phyloP scores from a whole-genome alignment of 805 yeast genomes.

The Clavispora fructus region DNA sequence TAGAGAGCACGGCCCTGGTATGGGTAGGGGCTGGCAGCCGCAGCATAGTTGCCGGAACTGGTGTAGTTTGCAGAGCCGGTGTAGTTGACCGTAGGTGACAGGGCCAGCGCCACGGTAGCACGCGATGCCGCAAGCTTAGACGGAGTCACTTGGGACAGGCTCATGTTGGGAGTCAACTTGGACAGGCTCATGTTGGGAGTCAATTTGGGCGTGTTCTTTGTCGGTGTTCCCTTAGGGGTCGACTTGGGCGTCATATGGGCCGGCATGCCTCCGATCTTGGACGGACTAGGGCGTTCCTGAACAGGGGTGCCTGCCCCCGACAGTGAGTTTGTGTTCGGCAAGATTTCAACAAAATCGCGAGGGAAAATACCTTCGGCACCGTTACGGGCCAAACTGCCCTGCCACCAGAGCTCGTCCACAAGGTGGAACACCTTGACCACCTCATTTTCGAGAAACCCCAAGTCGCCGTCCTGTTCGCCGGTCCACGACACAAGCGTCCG shows the following conservation, averaged over 20 bases:
- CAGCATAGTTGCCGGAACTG: not conserved
- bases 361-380: conserved; percentile 85
- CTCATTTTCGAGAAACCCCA: conserved; percentile 94
- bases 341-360: conserved; percentile 67
- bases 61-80: conserved; percentile 3
- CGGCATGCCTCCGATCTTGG: not conserved
- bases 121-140: not conserved
- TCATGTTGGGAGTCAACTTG: not conserved
- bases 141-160: not conserved
- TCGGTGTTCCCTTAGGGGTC: not conserved
- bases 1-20: conserved; percentile 5
- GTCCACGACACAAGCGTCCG: conserved; percentile 90
- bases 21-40: conserved; percentile 2
- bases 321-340: conserved; percentile 13
- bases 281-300: not conserved
- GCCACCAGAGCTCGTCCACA: conserved; percentile 92
- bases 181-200: not conserved
- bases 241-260: not conserved
- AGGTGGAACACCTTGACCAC: conserved; percentile 73
- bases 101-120: not conserved
- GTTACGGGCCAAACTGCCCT: conserved; percentile 74
- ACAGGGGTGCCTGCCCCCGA: not conserved
- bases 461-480: conserved; percentile 81
- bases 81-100: conserved; percentile 2
- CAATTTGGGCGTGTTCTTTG: not conserved